Percentiles rank a stretch among this genome's conserved stretches.
phyloP scores from a whole-genome alignment of 2,329 filamentous ascomycete genomes.

The Colletotrichum sp. region DNA sequence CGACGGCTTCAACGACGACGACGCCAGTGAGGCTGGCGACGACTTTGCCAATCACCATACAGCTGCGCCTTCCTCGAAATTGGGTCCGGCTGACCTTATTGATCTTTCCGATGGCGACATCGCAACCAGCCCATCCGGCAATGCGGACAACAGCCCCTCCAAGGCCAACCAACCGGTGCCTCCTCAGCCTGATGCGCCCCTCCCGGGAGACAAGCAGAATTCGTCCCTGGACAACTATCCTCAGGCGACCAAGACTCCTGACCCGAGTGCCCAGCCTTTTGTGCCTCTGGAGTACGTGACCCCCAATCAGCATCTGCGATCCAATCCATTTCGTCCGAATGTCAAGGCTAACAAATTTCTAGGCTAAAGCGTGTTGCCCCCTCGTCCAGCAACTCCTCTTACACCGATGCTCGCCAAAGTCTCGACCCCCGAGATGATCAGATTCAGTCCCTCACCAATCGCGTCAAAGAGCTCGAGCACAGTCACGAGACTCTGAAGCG shows the following conservation, averaged over 20 bases:
- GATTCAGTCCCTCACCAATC: background rate
- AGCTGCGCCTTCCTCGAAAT: background rate
- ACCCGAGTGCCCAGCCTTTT: background rate
- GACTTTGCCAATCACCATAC: background rate
- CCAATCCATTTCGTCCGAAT: background rate
- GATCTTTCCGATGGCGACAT: background rate
- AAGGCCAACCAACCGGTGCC: background rate
- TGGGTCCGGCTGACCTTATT: background rate
- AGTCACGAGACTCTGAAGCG: background rate
- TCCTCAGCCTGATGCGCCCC: background rate
- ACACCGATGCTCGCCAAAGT: background rate
- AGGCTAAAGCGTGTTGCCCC: too few species aligned
- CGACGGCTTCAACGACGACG: conserved; percentile 1
- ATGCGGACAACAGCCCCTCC: too few species aligned
- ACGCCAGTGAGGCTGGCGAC: background rate
- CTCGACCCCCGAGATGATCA: background rate
- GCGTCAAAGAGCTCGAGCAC: background rate
- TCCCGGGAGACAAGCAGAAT: background rate
- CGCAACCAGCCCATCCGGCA: background rate
- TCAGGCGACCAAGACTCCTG: background rate
- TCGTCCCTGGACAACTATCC: background rate
- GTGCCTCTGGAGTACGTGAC: background rate
- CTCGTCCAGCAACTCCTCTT: background rate
- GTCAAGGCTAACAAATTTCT: background rate
- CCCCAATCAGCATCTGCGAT: background rate